Percentiles rank a stretch among this genome's conserved stretches.
Conservation (phyloP, 345 rosid genomes). For the Stellera chamaejasme region DNA sequence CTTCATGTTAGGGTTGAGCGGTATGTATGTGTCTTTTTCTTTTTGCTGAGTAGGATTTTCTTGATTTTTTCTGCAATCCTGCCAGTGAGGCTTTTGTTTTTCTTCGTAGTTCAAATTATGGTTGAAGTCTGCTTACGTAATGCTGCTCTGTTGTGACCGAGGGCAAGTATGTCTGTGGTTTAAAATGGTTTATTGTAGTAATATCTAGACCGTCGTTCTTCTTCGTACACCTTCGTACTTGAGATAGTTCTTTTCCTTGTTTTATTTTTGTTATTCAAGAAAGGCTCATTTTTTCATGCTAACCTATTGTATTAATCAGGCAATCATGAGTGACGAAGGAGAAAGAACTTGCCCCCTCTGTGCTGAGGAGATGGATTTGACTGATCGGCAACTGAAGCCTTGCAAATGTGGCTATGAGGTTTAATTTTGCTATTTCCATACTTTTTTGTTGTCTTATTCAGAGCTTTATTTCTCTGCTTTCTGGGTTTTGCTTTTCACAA, state of each 20-base stretch:
- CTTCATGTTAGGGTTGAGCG: too few species aligned
- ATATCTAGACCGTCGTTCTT: not conserved
- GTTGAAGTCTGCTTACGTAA: too few species aligned
- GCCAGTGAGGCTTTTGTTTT: too few species aligned
- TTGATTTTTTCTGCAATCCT: too few species aligned
- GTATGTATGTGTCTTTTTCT: too few species aligned
- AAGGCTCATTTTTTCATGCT: not conserved
- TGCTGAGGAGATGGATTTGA: conserved; percentile 89
- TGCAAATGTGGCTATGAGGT: conserved; percentile 98
- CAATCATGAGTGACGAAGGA: conserved; percentile 74
- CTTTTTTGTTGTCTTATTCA: not conserved
- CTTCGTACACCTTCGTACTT: not conserved
- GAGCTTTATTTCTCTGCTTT: not conserved
- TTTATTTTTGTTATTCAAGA: not conserved
- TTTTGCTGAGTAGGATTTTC: too few species aligned
- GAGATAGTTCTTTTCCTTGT: not conserved
- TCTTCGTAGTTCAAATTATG: too few species aligned
- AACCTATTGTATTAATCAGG: conserved; percentile 14
- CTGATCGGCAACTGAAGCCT: conserved; percentile 92
- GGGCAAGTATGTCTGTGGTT: not conserved
- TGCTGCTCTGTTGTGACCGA: not conserved
- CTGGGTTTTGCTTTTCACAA: not conserved
- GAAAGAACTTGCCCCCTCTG: conserved; percentile 90
- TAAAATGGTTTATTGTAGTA: not conserved
- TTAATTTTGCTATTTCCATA: conserved; percentile 3